Percentiles rank a stretch among this genome's conserved stretches.
Conservation (phyloP, 1,284 basidiomycete species). For the Vanrija sp. region DNA sequence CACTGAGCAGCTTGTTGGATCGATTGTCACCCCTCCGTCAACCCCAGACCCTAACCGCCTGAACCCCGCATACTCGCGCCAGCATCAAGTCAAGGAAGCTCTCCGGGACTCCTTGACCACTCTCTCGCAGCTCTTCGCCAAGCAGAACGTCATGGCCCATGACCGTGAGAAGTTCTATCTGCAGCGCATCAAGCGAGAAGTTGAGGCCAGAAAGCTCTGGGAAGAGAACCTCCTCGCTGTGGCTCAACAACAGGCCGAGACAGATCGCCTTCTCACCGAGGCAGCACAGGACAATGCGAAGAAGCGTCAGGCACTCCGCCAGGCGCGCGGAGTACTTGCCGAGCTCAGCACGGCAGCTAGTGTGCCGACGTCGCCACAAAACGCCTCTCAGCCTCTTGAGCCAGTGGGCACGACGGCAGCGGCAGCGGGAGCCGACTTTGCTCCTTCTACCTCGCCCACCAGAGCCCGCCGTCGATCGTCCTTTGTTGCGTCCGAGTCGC, state of each 20-base stretch:
- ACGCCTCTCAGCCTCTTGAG: not conserved
- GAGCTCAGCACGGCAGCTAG: conserved; percentile 27
- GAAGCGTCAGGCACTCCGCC: conserved; percentile 56
- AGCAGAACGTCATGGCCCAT: conserved; percentile 68
- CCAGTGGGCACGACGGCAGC: not conserved
- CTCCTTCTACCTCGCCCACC: not conserved
- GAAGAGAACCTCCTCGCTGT: conserved; percentile 86
- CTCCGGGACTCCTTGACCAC: conserved; percentile 62
- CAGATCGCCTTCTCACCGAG: conserved; percentile 69
- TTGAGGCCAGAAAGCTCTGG: conserved; percentile 75
- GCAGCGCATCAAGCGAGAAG: conserved; percentile 62
- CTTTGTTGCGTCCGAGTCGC: no score
- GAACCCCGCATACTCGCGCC: conserved; percentile 31
- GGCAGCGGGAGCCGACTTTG: not conserved
- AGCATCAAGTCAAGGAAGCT: conserved; percentile 57
- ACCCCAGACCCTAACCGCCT: conserved; percentile 19
- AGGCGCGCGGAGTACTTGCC: conserved; percentile 65
- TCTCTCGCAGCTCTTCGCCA: conserved; percentile 60
- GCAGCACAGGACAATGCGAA: conserved; percentile 50
- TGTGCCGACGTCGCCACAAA: conserved; percentile 8
- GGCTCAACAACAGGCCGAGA: conserved; percentile 77
- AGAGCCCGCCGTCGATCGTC: no score
- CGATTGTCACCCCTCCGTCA: conserved; percentile 50
- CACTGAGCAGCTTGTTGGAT: conserved; percentile 63
- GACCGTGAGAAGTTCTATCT: conserved; percentile 82